A percentile compares a stretch with the other conserved stretches of the same genome.
Conservation (phyloP, 148 eudicot genomes). For the Chenopodium album region DNA sequence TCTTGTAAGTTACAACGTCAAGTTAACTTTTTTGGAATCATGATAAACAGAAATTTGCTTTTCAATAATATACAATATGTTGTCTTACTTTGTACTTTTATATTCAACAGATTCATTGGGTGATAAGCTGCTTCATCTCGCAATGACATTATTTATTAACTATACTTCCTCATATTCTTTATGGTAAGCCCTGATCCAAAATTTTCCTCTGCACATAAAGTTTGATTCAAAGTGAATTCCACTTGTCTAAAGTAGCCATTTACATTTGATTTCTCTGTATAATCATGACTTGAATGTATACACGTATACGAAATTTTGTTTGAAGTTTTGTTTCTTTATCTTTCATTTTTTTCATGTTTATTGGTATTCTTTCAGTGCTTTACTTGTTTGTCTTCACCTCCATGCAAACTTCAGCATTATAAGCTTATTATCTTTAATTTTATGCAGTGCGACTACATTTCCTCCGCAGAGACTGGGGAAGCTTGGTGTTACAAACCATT, state of each 20-base stretch:
- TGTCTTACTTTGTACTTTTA: neutral
- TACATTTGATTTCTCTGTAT: too few relatives aligned
- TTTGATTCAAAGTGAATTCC: neutral
- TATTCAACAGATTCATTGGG: slow-evolving; percentile 61
- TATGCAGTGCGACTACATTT: slow-evolving; percentile 18
- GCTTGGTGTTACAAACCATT: neutral
- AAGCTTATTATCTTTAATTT: neutral
- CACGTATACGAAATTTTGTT: too few relatives aligned
- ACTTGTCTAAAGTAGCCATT: too few relatives aligned
- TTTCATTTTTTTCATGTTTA: too few relatives aligned
- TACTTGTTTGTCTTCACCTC: neutral
- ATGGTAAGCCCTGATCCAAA: slow-evolving; percentile 18
- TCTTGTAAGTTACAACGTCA: slow-evolving; percentile 48
- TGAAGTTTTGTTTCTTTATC: too few relatives aligned
- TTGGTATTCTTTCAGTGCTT: too few relatives aligned
- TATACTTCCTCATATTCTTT: slow-evolving; percentile 11
- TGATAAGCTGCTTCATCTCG: slow-evolving; percentile 43
- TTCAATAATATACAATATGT: neutral
- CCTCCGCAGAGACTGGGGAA: slow-evolving; percentile 8
- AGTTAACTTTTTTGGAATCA: neutral
- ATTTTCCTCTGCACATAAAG: neutral
- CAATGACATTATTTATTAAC: slow-evolving; percentile 26
- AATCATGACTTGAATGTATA: too few relatives aligned
- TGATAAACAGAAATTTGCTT: neutral
- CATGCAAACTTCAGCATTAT: too few relatives aligned